phyloP scores from a whole-genome alignment of 2,329 filamentous ascomycete species.

The Diplodia sapinea region DNA sequence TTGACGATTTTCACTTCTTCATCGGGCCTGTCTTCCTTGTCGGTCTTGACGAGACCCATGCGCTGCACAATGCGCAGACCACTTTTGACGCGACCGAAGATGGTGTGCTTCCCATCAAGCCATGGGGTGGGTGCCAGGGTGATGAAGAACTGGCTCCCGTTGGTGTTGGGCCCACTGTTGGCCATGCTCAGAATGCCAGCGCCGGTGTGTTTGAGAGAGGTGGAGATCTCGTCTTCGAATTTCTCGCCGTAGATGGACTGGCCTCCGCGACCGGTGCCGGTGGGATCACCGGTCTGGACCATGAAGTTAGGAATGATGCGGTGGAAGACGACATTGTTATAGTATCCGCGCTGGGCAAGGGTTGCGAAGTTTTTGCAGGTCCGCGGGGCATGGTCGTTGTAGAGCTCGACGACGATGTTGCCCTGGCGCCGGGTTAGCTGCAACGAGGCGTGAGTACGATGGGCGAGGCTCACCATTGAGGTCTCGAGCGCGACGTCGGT shows the following conservation, averaged over 20 bases:
- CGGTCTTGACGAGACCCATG: conserved; percentile 87
- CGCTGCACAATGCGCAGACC: conserved; percentile 84
- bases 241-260: conserved; percentile 89
- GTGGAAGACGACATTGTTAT: conserved; percentile 85
- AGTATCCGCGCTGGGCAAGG: conserved; percentile 83
- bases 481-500: conserved; percentile 84
- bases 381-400: conserved; percentile 84
- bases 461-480: conserved; percentile 68
- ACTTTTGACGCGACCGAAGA: conserved; percentile 87
- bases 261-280: conserved; percentile 89
- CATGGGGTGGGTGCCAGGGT: conserved; percentile 93
- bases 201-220: conserved; percentile 84
- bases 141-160: conserved; percentile 95
- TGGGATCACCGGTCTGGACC: conserved; percentile 93
- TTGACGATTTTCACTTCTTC: conserved; percentile 82
- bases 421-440: conserved; percentile 61
- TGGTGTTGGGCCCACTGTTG: conserved; percentile 90
- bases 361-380: conserved; percentile 88
- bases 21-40: conserved; percentile 76
- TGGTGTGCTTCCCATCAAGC: conserved; percentile 96
- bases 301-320: conserved; percentile 96
- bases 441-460: conserved; percentile 31
- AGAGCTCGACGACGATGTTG: conserved; percentile 84
- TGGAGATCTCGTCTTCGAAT: conserved; percentile 89
- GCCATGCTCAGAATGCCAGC: conserved; percentile 97